phyloP scores from a whole-genome alignment of 73 alveolate genomes.

The Urostyla sp. region DNA sequence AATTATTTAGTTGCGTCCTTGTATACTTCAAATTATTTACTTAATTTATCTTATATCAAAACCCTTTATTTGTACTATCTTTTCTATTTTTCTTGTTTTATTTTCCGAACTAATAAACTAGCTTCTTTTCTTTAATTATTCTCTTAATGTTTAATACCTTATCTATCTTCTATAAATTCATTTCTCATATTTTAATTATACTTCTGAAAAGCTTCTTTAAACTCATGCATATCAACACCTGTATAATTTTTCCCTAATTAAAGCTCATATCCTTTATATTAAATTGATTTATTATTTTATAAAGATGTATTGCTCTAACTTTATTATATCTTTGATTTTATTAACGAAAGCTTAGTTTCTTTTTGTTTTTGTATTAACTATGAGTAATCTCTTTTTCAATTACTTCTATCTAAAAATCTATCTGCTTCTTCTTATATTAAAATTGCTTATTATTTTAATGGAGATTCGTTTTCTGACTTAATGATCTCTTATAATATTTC shows the following conservation, averaged over 20 bases:
- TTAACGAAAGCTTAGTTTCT: background rate
- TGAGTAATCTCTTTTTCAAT: background rate
- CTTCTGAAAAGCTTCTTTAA: conserved; percentile 20
- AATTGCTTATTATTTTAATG: background rate
- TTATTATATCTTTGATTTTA: no score
- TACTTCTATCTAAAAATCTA: background rate
- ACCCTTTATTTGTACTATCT: background rate
- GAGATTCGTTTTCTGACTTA: no score
- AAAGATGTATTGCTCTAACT: background rate
- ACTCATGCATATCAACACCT: conserved; percentile 50
- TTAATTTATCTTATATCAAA: background rate
- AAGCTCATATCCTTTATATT: conserved; percentile 8
- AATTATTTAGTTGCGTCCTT: background rate
- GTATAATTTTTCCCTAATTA: background rate
- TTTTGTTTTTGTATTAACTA: background rate
- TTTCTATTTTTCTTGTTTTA: conserved; percentile 5
- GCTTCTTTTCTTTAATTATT: conserved; percentile 5
- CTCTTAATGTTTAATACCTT: conserved; percentile 3
- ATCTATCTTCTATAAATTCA: conserved; percentile 10
- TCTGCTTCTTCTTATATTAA: conserved; percentile 15
- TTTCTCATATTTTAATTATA: conserved; percentile 3
- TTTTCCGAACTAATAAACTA: background rate
- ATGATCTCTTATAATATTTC: no score
- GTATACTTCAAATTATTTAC: conserved; percentile 8
- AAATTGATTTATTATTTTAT: conserved; percentile 1